Evolutionary conservation across 257 asterid species (phyloP).

Genomic region (Rhazya stricta): DNA sequence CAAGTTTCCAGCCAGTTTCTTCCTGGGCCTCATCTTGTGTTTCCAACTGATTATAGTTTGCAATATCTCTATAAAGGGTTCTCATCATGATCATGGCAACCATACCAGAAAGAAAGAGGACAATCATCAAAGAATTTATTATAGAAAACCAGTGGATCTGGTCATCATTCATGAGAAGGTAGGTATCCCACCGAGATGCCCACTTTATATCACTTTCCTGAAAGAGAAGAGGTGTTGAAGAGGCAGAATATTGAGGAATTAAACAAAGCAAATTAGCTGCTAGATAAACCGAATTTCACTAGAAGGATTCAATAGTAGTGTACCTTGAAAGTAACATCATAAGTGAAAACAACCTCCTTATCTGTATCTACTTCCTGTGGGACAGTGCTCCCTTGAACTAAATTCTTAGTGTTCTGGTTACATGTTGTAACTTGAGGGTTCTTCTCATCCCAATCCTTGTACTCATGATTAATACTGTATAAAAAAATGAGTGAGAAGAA

Average conservation of each 20-base stretch:
- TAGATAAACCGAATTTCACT: not conserved
- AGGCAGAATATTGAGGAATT: not conserved
- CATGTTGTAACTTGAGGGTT: constrained; percentile 77
- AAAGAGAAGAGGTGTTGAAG: constrained; percentile 19
- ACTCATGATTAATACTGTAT: constrained; percentile 77
- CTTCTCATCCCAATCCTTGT: constrained; percentile 78
- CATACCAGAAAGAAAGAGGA: constrained; percentile 92
- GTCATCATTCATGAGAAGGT: constrained; percentile 90
- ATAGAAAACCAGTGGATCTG: constrained; percentile 94
- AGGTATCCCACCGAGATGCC: constrained; percentile 96
- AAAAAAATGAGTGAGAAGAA: constrained; percentile 12
- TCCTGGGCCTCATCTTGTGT: constrained; percentile 93
- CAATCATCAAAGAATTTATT: constrained; percentile 87
- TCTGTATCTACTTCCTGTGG: constrained; percentile 76
- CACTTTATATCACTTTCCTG: constrained; percentile 79
- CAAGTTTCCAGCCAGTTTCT: constrained; percentile 93
- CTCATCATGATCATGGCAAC: constrained; percentile 98
- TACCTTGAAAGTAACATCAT: constrained; percentile 75
- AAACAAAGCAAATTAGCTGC: not conserved
- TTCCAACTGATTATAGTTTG: constrained; percentile 83
- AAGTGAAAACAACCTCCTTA: constrained; percentile 64
- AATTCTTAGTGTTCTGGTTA: constrained; percentile 62
- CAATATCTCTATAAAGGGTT: constrained; percentile 78
- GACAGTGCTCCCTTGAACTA: constrained; percentile 63
- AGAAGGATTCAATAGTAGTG: constrained; percentile 8